These are phyloP conservation scores for Xanthoparmelia taractica DNA, from an alignment of 495 filamentous ascomycete species.

Conservation along the genomic window DNA sequence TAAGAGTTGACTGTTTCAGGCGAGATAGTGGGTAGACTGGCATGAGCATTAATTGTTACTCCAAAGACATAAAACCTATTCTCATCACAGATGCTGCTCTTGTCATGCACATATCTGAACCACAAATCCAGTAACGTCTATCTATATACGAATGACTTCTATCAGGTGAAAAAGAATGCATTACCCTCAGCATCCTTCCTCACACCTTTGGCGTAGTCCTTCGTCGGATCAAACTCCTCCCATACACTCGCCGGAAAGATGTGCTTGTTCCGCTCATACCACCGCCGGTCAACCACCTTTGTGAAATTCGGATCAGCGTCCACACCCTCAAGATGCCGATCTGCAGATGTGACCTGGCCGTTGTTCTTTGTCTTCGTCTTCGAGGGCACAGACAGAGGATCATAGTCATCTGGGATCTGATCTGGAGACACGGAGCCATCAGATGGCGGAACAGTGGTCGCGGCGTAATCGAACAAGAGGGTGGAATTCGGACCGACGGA, in stretches of 20 bases:
- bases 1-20: too few relatives aligned
- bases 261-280: slow-evolving; percentile 97
- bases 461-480: slow-evolving; percentile 72
- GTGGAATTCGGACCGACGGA: slow-evolving; percentile 61
- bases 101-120: neutral
- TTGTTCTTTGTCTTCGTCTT: slow-evolving; percentile 33
- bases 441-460: slow-evolving; percentile 31
- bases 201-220: slow-evolving; percentile 74
- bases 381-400: slow-evolving; percentile 41
- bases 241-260: slow-evolving; percentile 94
- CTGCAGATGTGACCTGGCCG: slow-evolving; percentile 8
- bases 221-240: slow-evolving; percentile 88
- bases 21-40: too few relatives aligned
- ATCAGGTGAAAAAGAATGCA: slow-evolving; percentile 72
- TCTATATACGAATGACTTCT: neutral
- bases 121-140: neutral
- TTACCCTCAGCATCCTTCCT: slow-evolving; percentile 81
- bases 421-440: slow-evolving; percentile 22
- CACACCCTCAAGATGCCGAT: slow-evolving; percentile 58
- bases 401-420: slow-evolving; percentile 28
- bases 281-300: slow-evolving; percentile 90
- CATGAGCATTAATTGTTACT: neutral
- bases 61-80: neutral
- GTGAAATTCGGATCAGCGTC: slow-evolving; percentile 76
- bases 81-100: neutral